Evolutionary conservation across 495 filamentous ascomycete species (phyloP).

Genomic region (Staphylotrichum tortipilum): DNA sequence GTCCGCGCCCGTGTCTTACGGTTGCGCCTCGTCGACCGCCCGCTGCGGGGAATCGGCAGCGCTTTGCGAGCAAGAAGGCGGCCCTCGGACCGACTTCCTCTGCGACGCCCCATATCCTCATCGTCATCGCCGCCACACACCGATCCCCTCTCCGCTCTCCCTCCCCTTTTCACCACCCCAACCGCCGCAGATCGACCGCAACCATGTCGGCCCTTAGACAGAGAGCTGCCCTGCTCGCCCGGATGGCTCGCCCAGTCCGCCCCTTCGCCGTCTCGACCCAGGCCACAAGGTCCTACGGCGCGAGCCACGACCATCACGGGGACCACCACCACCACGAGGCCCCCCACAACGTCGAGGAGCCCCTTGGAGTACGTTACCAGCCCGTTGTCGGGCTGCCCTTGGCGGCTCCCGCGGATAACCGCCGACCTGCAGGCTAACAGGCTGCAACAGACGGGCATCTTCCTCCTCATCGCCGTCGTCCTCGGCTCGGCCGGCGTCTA

Average conservation of each 20-base stretch:
- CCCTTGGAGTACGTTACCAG: constrained; percentile 34
- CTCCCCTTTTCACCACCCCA: constrained; percentile 9
- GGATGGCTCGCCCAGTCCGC: constrained; percentile 27
- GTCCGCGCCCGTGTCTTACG: not conserved
- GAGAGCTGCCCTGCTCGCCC: constrained; percentile 29
- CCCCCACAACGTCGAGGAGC: constrained; percentile 33
- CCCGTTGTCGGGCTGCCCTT: not conserved
- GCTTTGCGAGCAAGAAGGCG: not conserved
- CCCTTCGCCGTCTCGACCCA: constrained; percentile 21
- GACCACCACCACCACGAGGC: constrained; percentile 28
- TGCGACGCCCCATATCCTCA: too few relatives aligned
- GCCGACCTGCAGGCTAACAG: constrained; percentile 9
- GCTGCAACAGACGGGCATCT: constrained; percentile 29
- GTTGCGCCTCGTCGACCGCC: not conserved
- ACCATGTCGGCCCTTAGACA: constrained; percentile 41
- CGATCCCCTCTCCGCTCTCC: not conserved
- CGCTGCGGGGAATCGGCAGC: not conserved
- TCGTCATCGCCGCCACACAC: constrained; percentile 9
- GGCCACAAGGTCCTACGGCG: constrained; percentile 37
- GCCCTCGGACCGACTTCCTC: not conserved
- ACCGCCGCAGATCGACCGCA: constrained; percentile 10
- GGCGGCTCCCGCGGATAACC: not conserved
- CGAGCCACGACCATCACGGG: constrained; percentile 28
- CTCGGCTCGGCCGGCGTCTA: constrained; percentile 29
- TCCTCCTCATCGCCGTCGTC: constrained; percentile 28